phyloP scores from a whole-genome alignment of 139 green algal species.

The Tetraselmis striata region DNA sequence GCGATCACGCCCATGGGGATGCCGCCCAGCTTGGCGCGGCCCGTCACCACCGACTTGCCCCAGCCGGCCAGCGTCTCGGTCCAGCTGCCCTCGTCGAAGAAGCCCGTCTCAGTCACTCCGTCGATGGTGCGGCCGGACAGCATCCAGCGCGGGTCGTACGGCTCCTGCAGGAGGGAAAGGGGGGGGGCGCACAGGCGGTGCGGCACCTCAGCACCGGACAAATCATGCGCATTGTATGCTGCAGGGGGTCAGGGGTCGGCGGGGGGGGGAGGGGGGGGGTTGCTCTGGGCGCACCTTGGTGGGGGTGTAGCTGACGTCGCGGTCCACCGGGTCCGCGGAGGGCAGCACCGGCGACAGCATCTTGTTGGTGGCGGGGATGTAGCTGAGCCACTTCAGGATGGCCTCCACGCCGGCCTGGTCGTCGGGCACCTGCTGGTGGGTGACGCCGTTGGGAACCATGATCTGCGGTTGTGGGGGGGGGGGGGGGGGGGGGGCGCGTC shows the following conservation, averaged over 20 bases:
- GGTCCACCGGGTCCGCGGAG: slow-evolving; percentile 54
- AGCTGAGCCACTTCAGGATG: slow-evolving; percentile 64
- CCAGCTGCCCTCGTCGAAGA: slow-evolving; percentile 88
- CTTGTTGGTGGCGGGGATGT: slow-evolving; percentile 40
- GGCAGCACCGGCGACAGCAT: slow-evolving; percentile 38
- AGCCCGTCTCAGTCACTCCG: slow-evolving; percentile 53
- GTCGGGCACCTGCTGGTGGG: background rate
- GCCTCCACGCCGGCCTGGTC: slow-evolving; percentile 26
- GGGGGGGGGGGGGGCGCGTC: no score
- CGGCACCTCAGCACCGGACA: no score
- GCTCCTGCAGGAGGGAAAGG: no score
- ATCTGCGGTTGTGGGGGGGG: no score
- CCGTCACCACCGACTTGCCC: slow-evolving; percentile 87
- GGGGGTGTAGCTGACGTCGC: slow-evolving; percentile 52
- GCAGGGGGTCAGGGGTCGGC: no score
- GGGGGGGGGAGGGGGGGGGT: no score
- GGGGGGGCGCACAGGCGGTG: no score
- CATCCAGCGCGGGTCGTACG: slow-evolving; percentile 6
- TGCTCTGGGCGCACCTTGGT: no score
- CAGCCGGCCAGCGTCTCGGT: slow-evolving; percentile 80
- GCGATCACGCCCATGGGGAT: slow-evolving; percentile 89
- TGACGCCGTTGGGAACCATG: slow-evolving; percentile 2
- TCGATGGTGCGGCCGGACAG: background rate
- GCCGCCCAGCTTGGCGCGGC: slow-evolving; percentile 86
- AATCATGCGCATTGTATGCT: no score